phyloP scores from a whole-genome alignment of 352 stramenopile species.

The Thraustochytrium sp. region DNA sequence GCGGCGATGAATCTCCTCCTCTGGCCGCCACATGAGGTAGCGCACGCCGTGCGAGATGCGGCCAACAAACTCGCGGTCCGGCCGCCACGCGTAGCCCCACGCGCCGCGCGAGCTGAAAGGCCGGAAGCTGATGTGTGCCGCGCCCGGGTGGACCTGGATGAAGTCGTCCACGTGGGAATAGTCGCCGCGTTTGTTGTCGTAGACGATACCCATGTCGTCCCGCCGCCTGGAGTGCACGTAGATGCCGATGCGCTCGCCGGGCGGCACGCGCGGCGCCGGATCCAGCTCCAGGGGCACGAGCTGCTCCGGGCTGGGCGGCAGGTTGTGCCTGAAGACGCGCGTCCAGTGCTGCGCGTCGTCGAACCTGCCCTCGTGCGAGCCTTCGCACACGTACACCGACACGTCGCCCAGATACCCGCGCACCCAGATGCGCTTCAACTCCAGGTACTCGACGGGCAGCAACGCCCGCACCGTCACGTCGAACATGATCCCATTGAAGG shows the following conservation, averaged over 20 bases:
- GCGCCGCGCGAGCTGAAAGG: slow-evolving; percentile 56
- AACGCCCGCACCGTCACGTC: slow-evolving; percentile 61
- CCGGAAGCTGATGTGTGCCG: slow-evolving; percentile 59
- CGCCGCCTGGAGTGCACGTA: slow-evolving; percentile 59
- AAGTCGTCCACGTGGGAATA: slow-evolving; percentile 60
- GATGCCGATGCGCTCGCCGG: slow-evolving; percentile 56
- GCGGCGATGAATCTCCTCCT: not conserved
- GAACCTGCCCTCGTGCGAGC: not conserved
- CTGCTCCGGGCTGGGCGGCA: not conserved
- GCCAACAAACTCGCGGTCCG: slow-evolving; percentile 65
- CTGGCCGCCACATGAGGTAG: slow-evolving; percentile 46
- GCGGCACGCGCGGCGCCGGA: slow-evolving; percentile 13
- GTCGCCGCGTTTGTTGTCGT: slow-evolving; percentile 58
- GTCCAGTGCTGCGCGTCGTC: slow-evolving; percentile 5
- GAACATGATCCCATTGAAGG: slow-evolving; percentile 66
- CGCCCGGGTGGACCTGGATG: slow-evolving; percentile 57
- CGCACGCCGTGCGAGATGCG: slow-evolving; percentile 47
- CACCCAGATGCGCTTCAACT: slow-evolving; percentile 59
- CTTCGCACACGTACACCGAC: slow-evolving; percentile 54
- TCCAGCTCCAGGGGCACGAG: slow-evolving; percentile 35
- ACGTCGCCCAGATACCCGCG: slow-evolving; percentile 59
- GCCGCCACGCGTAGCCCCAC: slow-evolving; percentile 64
- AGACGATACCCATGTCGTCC: slow-evolving; percentile 63
- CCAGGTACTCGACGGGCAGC: slow-evolving; percentile 60
- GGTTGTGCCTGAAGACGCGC: not conserved